Evolutionary conservation across 257 asterid species (phyloP), one percentile per base, ranked within the genome.

Genomic region (Catharanthus roseus): DNA sequence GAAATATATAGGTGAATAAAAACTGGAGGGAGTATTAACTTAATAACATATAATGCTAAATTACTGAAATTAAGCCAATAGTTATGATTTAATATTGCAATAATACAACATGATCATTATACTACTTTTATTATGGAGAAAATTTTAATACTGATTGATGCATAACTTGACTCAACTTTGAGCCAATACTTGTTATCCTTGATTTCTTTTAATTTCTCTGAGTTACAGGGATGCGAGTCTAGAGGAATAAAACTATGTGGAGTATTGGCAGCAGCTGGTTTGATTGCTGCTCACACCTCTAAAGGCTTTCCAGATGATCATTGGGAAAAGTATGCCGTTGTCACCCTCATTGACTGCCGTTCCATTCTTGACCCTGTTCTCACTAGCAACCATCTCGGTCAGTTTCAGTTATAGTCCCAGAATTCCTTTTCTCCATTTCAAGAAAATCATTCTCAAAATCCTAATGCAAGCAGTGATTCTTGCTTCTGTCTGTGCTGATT

Each of bases 321-420:
- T 56, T 86, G 83, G 83, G 95, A 89, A 76, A 93, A 89, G 77
- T 93, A 89, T 42, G 91, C 88, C 0, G 86, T 88, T 12, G 91
- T 82, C 18, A 85, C 95, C 0, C 95, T 93, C 26, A 64, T 85
- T 55, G 91, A 93, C 78, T 89, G 96, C 73, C 96, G 97, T 29
- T 75, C 99, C 7, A 29, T 85, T 73, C 97, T 93, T 29, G 96
- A 93, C 73, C 97, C 97, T 0, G 86, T 64, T 47, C 96, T 91
- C 69, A 84, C 75, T 68, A 72, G 74, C 77, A 47, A 80, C 61
- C 86, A 86, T 74, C 72, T 80, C 36, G 97, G 97, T 93, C 74
- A 50, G 91, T 70, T n/a, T 50, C 38, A 10, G 31, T 60, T 13
- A 16, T 12, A 10, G 16, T 6, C 1, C 6, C n/a, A n/a, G n/a